Evolutionary conservation across 306 rosid species (phyloP), one percentile per base, ranked within the genome.

Genomic region (Pachyrhizus erosus): DNA sequence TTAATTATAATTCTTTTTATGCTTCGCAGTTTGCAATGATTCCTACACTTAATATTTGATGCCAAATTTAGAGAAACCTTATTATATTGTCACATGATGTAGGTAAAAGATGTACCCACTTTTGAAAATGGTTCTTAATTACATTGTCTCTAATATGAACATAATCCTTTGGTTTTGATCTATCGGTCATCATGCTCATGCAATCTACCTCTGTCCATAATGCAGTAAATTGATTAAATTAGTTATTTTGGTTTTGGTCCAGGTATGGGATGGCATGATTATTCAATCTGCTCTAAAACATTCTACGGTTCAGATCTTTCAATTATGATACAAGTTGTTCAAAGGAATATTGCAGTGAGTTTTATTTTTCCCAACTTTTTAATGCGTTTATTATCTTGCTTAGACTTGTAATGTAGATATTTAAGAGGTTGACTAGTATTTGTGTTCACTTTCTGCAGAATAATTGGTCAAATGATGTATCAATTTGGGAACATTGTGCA

Each of bases 221-320:
- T 78, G 64, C 34, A 48, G 57, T 26, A 73, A 68, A 37, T 80
- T 66, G 80, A 84, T 14, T 52, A 58, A 71, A 78, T 82, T 79
- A 78, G 65, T n/a, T n/a, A n/a, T n/a, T n/a, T n/a, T 73, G 45
- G 46, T 77, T 71, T 83, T 86, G 65, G 80, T 74, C 42, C 86
- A 93, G 98, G 99, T 93, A 20, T 95, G 99, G 99, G 99, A 93
- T 85, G 17, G 64, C 86, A 90, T 93, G 97, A 93, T 95, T 71
- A 95, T 93, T 80, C 96, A 95, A 14, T 95, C 97, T 72, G 98
- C 99, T 76, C 68, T 95, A 87, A 95, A 89, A 87, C 83, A 34
- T 89, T 91, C 87, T 93, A 95, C 70, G 62, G 58, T 55, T 84
- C 91, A 9, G 91, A 93, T 80, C 91, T 93, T 76, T 77, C 88